Base-by-base conservation (phyloP, 1,284 basidiomycete species). In the Sutorius eximius region DNA sequence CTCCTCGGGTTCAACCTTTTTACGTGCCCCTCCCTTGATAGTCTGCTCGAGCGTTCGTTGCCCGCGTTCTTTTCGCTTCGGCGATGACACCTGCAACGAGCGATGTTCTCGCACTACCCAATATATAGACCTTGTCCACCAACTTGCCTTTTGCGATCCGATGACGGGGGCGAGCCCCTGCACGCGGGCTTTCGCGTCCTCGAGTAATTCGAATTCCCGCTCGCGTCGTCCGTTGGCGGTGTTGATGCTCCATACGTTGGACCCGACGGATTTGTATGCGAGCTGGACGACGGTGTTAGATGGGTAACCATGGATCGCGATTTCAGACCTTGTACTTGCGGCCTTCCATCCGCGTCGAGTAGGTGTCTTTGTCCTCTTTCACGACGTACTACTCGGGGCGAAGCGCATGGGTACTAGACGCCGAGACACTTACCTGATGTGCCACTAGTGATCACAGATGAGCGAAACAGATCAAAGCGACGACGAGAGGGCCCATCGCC, bases 261-360 rank as follows among this genome's bases (percentile, higher is more conserved):
- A 51, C 5, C 44, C 42, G 24, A 52, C 41, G n/a, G 46, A 60
- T 15, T 55, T 49, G 16, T 51, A 24, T 30, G 49, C 42, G 10
- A 45, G 49, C 49, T 53, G 11, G 22, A 7, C n/a, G 16, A 4
- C 3, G 7, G 18, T 6, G 20, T 41, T 32, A 37, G 38, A 41
- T n/a, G 27, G 22, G 3, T n/a, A 27, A 30, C 7, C 8, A 6
- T n/a, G 27, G 7, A 7, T 30, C 16, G 22, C 1, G 8, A 13
- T 33, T 27, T 27, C 16, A 22, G 24, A 61, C 59, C 53, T 61
- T 57, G 52, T 57, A 52, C n/a, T 53, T 45, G 45, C 22, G 38
- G 27, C 56, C 61, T 38, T 62, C 24, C 48, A 56, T 57, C n/a
- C 42, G 52, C n/a, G 36, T 56, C 49, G 52, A 27, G 45, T 44